These are phyloP conservation scores for Aspergillus incahuasiensis DNA, from an alignment of 495 filamentous ascomycete species.

Conservation along the genomic window DNA sequence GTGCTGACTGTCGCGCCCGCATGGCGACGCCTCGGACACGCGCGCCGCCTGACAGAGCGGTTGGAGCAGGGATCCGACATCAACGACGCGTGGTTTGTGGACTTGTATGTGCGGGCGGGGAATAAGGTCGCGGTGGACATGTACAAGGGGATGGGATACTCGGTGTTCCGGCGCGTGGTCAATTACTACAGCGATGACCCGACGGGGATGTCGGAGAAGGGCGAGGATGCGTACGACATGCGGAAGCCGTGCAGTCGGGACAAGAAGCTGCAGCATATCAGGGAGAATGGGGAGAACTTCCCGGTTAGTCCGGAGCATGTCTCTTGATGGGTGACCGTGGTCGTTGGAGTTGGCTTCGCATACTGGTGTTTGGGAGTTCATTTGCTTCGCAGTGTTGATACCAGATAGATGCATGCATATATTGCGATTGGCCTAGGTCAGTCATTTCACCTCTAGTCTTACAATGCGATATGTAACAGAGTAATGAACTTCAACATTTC, in stretches of 20 bases:
- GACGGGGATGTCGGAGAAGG: conserved; percentile 45
- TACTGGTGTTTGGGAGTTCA: conserved; percentile 15
- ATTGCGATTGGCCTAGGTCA: not conserved
- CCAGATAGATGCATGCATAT: not conserved
- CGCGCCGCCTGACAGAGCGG: conserved; percentile 68
- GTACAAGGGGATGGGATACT: conserved; percentile 86
- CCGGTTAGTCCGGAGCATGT: conserved; percentile 80
- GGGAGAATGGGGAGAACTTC: conserved; percentile 77
- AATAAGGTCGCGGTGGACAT: conserved; percentile 83
- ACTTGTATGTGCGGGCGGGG: conserved; percentile 84
- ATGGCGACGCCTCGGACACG: conserved; percentile 80
- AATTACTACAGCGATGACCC: conserved; percentile 88
- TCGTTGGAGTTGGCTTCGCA: not conserved
- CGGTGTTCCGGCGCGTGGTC: conserved; percentile 79
- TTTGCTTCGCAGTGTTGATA: conserved; percentile 4
- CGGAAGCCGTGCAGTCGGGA: conserved; percentile 85
- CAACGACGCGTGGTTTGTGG: conserved; percentile 87
- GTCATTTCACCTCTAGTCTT: not conserved
- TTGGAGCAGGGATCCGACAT: conserved; percentile 76
- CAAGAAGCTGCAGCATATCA: conserved; percentile 67
- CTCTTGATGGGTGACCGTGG: conserved; percentile 29
- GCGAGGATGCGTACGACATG: conserved; percentile 95
- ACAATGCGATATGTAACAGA: not conserved
- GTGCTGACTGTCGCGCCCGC: conserved; percentile 87
- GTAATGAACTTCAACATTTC: not conserved